A percentile compares a stretch with the other conserved stretches of the same genome.
These are phyloP conservation scores for Ophiostoma himal-ulmi DNA, from an alignment of 2,329 filamentous ascomycete genomes.

Conservation along the genomic window DNA sequence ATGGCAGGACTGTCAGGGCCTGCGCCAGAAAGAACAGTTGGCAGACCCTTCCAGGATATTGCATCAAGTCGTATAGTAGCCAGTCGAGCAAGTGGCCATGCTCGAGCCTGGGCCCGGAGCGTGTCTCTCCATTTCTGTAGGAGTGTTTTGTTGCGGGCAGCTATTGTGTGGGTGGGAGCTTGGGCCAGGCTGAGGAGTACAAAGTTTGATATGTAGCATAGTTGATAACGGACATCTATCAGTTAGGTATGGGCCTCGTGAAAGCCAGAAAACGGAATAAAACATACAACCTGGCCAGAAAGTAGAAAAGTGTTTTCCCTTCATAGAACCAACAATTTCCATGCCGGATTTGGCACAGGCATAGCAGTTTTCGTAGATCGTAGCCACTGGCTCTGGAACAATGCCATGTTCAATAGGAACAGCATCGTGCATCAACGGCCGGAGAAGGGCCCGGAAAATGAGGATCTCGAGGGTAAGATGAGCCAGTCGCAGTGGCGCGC, in stretches of 20 bases:
- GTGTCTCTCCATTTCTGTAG: constrained; percentile 28
- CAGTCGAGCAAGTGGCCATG: constrained; percentile 29
- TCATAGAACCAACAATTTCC: constrained; percentile 28
- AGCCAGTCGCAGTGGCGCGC: constrained; percentile 27
- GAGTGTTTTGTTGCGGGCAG: constrained; percentile 24
- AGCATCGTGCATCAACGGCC: constrained; percentile 25
- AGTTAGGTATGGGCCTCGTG: neutral
- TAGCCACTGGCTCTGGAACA: constrained; percentile 27
- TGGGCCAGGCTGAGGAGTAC: constrained; percentile 29
- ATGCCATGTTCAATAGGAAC: constrained; percentile 15
- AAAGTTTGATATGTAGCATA: constrained; percentile 30
- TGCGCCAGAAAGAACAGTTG: constrained; percentile 24
- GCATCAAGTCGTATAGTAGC: constrained; percentile 30
- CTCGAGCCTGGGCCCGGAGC: constrained; percentile 28
- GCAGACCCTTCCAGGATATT: constrained; percentile 29
- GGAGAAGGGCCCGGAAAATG: constrained; percentile 30
- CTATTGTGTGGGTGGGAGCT: constrained; percentile 26
- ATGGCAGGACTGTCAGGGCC: constrained; percentile 27
- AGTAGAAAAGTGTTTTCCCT: constrained; percentile 28
- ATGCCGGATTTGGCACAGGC: constrained; percentile 27
- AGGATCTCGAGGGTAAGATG: constrained; percentile 29
- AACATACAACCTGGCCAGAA: constrained; percentile 29
- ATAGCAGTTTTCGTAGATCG: constrained; percentile 30
- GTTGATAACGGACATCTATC: constrained; percentile 28
- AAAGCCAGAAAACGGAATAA: neutral